These are phyloP conservation scores for Termitomyces titanicus DNA, from an alignment of 768 basidiomycete species.

Conservation along the genomic window DNA sequence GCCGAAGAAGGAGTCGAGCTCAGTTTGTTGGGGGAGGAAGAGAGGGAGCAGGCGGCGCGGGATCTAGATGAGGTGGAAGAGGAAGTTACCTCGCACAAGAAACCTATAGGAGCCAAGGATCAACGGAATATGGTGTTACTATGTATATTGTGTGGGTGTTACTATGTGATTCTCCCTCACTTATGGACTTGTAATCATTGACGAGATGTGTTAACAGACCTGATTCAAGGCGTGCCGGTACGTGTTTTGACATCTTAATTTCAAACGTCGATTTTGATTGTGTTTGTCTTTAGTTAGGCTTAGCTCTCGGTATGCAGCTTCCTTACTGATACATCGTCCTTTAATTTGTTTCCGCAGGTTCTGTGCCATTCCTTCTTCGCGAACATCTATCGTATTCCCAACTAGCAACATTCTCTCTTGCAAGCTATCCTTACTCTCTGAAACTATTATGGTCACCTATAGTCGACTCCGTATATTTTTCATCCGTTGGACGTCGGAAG, in stretches of 20 bases:
- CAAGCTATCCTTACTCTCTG: conserved; percentile 93
- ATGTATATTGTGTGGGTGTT: conserved; percentile 80
- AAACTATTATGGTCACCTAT: conserved; percentile 98
- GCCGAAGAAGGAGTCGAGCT: conserved; percentile 59
- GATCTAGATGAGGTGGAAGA: conserved; percentile 39
- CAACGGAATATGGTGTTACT: conserved; percentile 81
- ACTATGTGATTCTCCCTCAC: not conserved
- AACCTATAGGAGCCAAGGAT: conserved; percentile 66
- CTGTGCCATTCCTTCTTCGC: conserved; percentile 93
- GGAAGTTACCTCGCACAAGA: conserved; percentile 32
- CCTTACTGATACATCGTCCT: not conserved
- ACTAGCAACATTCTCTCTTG: conserved; percentile 89
- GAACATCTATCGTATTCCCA: conserved; percentile 97
- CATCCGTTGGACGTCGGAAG: conserved; percentile 87
- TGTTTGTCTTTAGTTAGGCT: conserved; percentile 59
- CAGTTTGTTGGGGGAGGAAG: conserved; percentile 54
- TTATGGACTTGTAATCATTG: conserved; percentile 6
- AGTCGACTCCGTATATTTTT: conserved; percentile 85
- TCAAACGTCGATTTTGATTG: conserved; percentile 5
- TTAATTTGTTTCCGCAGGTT: conserved; percentile 49
- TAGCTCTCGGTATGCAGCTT: conserved; percentile 71
- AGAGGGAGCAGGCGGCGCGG: conserved; percentile 41
- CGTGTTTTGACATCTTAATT: conserved; percentile 25
- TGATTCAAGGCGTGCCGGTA: conserved; percentile 90
- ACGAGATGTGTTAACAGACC: conserved; percentile 37